Conservation (phyloP, 208 protist species). For the Acanthamoeba culbertsoni region DNA sequence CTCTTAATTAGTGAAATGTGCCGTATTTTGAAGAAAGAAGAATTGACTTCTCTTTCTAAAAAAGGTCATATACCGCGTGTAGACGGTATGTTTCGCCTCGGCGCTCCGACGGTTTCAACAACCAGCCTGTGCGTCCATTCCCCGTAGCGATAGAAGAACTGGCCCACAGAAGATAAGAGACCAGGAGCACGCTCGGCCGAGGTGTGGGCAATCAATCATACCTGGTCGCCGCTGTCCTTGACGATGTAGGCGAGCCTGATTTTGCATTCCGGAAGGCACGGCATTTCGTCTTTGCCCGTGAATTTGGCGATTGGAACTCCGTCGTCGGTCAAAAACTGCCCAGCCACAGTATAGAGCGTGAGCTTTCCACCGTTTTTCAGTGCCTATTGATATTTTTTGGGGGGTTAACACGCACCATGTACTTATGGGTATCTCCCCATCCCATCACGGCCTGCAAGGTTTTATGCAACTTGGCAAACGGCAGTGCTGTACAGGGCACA, state of each 20-base stretch:
- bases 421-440: not conserved
- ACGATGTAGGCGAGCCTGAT: not conserved
- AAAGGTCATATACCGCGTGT: not conserved
- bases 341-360: not conserved
- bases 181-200: not conserved
- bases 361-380: no score
- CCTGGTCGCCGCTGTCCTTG: not conserved
- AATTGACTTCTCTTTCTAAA: no score
- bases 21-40: no score
- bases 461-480: not conserved
- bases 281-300: not conserved
- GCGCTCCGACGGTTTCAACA: not conserved
- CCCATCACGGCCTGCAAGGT: not conserved
- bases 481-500: conserved; percentile 1
- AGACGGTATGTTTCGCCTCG: not conserved
- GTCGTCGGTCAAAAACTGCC: not conserved
- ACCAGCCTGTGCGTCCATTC: not conserved
- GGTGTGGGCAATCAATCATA: not conserved
- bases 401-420: not conserved
- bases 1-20: no score
- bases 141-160: not conserved
- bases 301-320: not conserved
- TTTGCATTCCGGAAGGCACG: not conserved
- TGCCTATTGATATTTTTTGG: no score
- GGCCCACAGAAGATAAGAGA: not conserved